Evolutionary conservation across 768 basidiomycete genomes (phyloP).

Genomic region (Psilocybe cubensis): DNA sequence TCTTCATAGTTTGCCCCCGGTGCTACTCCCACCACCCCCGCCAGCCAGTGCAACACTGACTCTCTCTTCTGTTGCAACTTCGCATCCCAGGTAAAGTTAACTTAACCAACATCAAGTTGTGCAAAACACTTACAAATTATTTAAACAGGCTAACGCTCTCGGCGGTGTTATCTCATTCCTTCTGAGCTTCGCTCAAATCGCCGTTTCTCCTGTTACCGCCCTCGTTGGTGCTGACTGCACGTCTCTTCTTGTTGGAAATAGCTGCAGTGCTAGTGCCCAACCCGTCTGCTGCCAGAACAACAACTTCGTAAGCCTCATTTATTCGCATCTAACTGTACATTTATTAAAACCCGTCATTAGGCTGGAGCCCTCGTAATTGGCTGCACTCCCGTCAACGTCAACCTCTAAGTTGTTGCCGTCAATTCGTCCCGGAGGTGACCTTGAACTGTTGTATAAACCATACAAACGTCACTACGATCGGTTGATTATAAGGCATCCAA

Average conservation of each 20-base stretch:
- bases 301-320: slow-evolving; percentile 17
- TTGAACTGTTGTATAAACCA: no score
- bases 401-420: no score
- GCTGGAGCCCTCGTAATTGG: slow-evolving; percentile 21
- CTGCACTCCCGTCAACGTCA: slow-evolving; percentile 14
- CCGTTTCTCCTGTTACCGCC: background rate
- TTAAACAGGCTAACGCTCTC: background rate
- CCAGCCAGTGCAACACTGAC: slow-evolving; percentile 18
- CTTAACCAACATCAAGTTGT: background rate
- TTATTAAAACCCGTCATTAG: slow-evolving; percentile 4
- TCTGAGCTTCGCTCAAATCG: background rate
- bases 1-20: background rate
- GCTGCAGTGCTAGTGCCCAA: slow-evolving; percentile 22
- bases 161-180: background rate
- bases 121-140: background rate
- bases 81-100: background rate
- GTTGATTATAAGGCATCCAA: no score
- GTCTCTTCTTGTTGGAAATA: slow-evolving; percentile 15
- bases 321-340: background rate
- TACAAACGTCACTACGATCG: no score
- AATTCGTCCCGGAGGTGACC: no score
- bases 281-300: slow-evolving; percentile 26
- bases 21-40: slow-evolving; percentile 10
- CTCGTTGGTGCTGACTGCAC: slow-evolving; percentile 13
- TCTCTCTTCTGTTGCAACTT: slow-evolving; percentile 14